Base-by-base conservation (phyloP, 495 filamentous ascomycete species). In the Penicillium chermesinum region DNA sequence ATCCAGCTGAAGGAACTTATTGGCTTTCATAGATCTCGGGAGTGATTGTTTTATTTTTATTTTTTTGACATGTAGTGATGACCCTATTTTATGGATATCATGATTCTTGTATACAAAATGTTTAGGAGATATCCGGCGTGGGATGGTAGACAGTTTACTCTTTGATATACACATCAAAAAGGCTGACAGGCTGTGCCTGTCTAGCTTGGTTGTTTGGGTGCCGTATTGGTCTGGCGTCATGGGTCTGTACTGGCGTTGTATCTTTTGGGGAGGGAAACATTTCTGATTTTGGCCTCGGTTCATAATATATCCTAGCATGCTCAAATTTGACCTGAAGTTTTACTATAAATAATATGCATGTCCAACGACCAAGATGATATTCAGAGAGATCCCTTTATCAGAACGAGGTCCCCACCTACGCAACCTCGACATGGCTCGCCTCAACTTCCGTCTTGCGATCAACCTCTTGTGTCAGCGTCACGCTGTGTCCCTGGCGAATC, bases 1-100 rank as follows among this genome's bases (percentile, higher is more conserved):
- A 52, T 63, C 14, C 53, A 59, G 30, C 33, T 58, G 37, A 52
- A 46, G 15, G 59, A 62, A 25, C 39, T 62, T 2, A 33, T 30
- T 13, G 36, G 17, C 5, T 33, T 33, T 7, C 47, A 39, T 0
- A 48, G 50, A 32, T 19, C 19, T 37, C 10, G 25, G 14, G 20
- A 15, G 4, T 41, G 16, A 41, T 37, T 19, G 13, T 32, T 16
- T 39, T 6, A 7, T 15, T 46, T 17, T 41, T 33, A 16, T 13
- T 16, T 40, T 38, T 36, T 41, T 44, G 21, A 39, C 14, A 37
- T 17, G 35, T 13, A 17, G 15, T 37, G 35, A 37, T n/a, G 35
- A 17, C 8, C n/a, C 41, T 41, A 46, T 10, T 35, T 12, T 19
- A 17, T 54, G 46, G 38, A 47, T 43, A 36, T 35, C 22, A 44